These are phyloP conservation scores for Serendipita sp. DNA, from an alignment of 768 basidiomycete species.

Conservation along the genomic window DNA sequence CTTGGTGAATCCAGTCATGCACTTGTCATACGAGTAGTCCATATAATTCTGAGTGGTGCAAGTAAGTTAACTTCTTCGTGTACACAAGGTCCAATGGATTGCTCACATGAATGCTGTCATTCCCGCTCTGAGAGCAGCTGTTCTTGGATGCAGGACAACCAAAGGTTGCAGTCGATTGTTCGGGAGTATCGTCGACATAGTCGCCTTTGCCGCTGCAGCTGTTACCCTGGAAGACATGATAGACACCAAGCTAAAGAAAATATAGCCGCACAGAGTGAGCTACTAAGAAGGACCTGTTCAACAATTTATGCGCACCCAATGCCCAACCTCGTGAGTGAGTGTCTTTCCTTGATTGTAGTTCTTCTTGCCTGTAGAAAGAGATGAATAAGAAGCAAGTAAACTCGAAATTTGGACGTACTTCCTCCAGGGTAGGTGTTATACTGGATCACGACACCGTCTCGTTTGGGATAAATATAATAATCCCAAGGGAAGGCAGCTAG, in stretches of 20 bases:
- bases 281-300: no score
- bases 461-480: slow-evolving; percentile 17
- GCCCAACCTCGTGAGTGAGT: no score
- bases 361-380: not conserved
- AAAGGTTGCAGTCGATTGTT: slow-evolving; percentile 15
- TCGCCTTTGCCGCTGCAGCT: slow-evolving; percentile 9
- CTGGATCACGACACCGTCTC: slow-evolving; percentile 25
- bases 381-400: not conserved
- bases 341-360: not conserved
- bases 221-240: no score
- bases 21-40: slow-evolving; percentile 12
- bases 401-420: not conserved
- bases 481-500: slow-evolving; percentile 22
- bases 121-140: slow-evolving; percentile 18
- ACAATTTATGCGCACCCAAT: not conserved
- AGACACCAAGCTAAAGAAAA: no score
- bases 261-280: no score
- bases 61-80: no score
- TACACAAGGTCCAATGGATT: not conserved
- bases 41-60: not conserved
- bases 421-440: not conserved
- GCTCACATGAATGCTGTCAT: slow-evolving; percentile 11
- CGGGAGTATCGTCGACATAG: slow-evolving; percentile 13
- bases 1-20: no score
- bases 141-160: slow-evolving; percentile 24